Base-by-base conservation (phyloP, 495 filamentous ascomycete genomes). In the Tuber umbilicatum region DNA sequence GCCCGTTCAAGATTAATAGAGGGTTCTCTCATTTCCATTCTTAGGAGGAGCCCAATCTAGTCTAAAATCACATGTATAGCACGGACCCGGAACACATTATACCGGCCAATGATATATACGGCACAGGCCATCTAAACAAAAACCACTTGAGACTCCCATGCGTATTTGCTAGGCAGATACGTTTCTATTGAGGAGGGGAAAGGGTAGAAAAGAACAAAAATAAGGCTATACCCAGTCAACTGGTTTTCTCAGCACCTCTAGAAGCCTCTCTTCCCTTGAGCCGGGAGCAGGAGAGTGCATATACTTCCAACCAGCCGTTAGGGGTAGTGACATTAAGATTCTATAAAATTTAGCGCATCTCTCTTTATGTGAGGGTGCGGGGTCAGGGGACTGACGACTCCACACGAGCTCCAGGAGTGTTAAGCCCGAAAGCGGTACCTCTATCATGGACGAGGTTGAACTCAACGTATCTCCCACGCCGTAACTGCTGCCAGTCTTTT, bases 401-500 rank as follows among this genome's bases (percentile, higher is more conserved):
- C 9, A 99, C 88, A 73, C 95, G 88, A 16, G 94, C 91, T 75
- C 92, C 93, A 5, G 95, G 96, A 0, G 96, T 97, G 78, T 93
- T 94, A 73, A 99, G 85, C 0, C 95, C 95, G 83, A 99, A 99
- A 70, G 91, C 91, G 9, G 95, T 99, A 19, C 95, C 95, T 40
- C 95, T 89, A 85, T 99, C 95, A 85, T 99, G 93, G 69, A 99
- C 92, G 27, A 99, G 88, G 84, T 99, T 99, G 84, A 99, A 99
- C 83, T 99, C 95, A 39, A 99, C 96, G 84, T 99, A 99, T 78
- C 91, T 86, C 45, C 96, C 95, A 70, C 95, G 87, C 41, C 95
- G 88, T 75, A 99, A 86, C 85, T 98, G 95, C 84, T 99, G 95
- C 95, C 95, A 99, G 74, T 91, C 87, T 86, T 97, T 97, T 85